These are phyloP conservation scores for Nakazawaea laoshanensis DNA, from an alignment of 805 yeast genomes.

Conservation along the genomic window DNA sequence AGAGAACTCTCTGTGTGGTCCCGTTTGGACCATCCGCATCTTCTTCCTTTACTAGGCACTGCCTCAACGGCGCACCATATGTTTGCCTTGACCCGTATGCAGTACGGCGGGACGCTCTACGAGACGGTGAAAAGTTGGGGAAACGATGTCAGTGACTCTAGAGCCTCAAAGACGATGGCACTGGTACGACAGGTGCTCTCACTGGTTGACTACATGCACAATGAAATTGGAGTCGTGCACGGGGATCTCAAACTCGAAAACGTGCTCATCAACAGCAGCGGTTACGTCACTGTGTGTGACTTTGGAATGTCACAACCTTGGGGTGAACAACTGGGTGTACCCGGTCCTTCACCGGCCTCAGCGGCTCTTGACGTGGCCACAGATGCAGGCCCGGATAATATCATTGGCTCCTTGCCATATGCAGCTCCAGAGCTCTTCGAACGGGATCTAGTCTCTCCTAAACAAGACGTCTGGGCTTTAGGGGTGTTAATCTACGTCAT, in stretches of 20 bases:
- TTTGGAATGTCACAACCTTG: slow-evolving; percentile 63
- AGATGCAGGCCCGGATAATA: slow-evolving; percentile 41
- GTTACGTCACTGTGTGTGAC: slow-evolving; percentile 62
- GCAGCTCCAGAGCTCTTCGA: slow-evolving; percentile 81
- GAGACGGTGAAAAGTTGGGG: slow-evolving; percentile 71
- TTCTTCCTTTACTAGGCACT: slow-evolving; percentile 54
- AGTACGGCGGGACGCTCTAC: slow-evolving; percentile 73
- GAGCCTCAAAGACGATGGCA: slow-evolving; percentile 25
- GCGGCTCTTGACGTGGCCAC: not conserved
- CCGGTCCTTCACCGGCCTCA: not conserved
- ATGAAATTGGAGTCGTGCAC: slow-evolving; percentile 54
- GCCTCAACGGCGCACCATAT: slow-evolving; percentile 49
- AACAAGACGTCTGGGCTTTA: slow-evolving; percentile 86
- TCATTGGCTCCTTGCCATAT: slow-evolving; percentile 86
- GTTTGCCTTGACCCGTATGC: slow-evolving; percentile 63
- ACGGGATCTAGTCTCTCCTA: slow-evolving; percentile 51
- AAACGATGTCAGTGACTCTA: slow-evolving; percentile 22
- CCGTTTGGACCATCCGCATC: slow-evolving; percentile 50
- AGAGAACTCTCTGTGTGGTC: slow-evolving; percentile 77
- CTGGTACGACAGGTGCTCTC: slow-evolving; percentile 45
- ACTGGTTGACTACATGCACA: slow-evolving; percentile 59
- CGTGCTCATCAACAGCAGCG: slow-evolving; percentile 47
- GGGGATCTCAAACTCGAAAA: slow-evolving; percentile 83
- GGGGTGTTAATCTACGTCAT: slow-evolving; percentile 75
- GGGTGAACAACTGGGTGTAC: not conserved